These are phyloP conservation scores for Kurtzmaniella quercitrusa DNA, from an alignment of 1,139 yeast species.

Conservation along the genomic window DNA sequence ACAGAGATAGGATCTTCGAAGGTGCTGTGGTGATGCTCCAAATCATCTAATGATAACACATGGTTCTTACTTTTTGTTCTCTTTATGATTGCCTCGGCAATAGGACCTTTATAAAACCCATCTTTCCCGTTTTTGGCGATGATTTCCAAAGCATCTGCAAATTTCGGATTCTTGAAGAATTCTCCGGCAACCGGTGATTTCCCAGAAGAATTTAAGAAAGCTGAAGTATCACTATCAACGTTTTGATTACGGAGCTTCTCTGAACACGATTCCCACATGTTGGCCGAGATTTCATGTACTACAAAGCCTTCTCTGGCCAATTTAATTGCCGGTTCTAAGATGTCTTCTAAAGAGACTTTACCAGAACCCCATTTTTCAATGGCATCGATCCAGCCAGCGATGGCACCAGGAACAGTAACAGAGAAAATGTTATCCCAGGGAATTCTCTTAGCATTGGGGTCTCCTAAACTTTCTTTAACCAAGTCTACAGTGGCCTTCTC, in stretches of 20 bases:
- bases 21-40: slow-evolving; percentile 51
- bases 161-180: slow-evolving; percentile 44
- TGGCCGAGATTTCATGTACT: slow-evolving; percentile 55
- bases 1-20: slow-evolving; percentile 59
- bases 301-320: slow-evolving; percentile 68
- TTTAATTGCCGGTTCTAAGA: slow-evolving; percentile 66
- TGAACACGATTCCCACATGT: slow-evolving; percentile 45
- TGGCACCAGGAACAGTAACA: slow-evolving; percentile 73
- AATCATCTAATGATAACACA: slow-evolving; percentile 51
- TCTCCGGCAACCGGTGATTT: slow-evolving; percentile 58
- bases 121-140: slow-evolving; percentile 57
- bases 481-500: slow-evolving; percentile 45
- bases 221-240: slow-evolving; percentile 21
- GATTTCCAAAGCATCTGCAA: slow-evolving; percentile 51
- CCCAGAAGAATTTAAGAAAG: slow-evolving; percentile 30
- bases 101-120: slow-evolving; percentile 65
- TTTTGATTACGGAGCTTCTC: slow-evolving; percentile 37
- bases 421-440: slow-evolving; percentile 51
- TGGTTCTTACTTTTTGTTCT: slow-evolving; percentile 54
- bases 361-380: slow-evolving; percentile 71
- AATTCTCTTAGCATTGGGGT: slow-evolving; percentile 39
- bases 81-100: slow-evolving; percentile 62
- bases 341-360: slow-evolving; percentile 52
- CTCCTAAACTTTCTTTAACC: slow-evolving; percentile 37
- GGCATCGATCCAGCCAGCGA: slow-evolving; percentile 75